Evolutionary conservation across 371 early-diverging fungal species (phyloP), one percentile per base, ranked within the genome.

Genomic region (Homolaphlyctis polyrhiza): DNA sequence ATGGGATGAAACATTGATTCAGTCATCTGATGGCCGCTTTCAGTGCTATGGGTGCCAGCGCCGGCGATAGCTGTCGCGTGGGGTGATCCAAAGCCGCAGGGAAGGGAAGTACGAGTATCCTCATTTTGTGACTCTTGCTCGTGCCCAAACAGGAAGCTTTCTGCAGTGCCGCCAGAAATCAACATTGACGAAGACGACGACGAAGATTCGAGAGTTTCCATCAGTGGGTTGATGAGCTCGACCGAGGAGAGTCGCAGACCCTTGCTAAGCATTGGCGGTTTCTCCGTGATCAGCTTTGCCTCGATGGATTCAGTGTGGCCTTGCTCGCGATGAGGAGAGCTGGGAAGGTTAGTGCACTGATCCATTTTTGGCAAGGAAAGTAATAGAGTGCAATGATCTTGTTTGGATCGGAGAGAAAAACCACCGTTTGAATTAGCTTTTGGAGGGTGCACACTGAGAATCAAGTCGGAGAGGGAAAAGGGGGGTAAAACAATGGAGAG

Each of bases 201-300:
- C 8, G 13, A 8, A 13, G 35, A 55, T 33, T 55, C 30, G 5
- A 55, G 2, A 3, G 32, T 33, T 5, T 55, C 55, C 6, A 33
- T 2, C 30, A 55, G 55, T 21, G 55, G 55, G n/a, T 55, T 55
- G 13, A 55, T 27, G 2, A 55, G 35, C n/a, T 55, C 55, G 3
- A 25, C 55, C 3, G 55, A 55, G 3, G 55, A 55, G 8, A 55
- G 55, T 3, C 55, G 30, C 6, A 55, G 55, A 27, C 32, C 55
- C 55, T 55, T 55, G 30, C 6, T 8, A 25, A 55, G 28, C 52
- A 51, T 51, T 14, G 52, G 32, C 28, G 52, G 52, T 27, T 51
- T 51, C 30, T 3, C 8, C n/a, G 2, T 27, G 14, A 27, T 55
- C 33, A 4, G 5, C 18, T 13, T n/a, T 51, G 32, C 35, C n/a